Evolutionary conservation across 345 rosid genomes (phyloP), one percentile per base, ranked within the genome.

Genomic region (Trapa incisa): DNA sequence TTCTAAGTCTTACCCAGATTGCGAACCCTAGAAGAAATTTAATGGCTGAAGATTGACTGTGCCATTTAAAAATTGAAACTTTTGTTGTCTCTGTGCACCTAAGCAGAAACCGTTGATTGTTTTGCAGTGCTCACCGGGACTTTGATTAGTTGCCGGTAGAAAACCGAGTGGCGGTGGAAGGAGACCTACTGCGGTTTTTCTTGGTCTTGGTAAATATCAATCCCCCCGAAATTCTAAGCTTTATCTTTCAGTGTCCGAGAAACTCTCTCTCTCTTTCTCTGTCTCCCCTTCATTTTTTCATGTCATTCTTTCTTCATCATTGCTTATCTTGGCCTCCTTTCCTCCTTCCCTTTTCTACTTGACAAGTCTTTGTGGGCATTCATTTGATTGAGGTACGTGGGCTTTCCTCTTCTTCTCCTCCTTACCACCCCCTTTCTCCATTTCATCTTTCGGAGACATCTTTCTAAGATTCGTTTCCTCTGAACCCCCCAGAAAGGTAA

Each of bases 371-470:
- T 42, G 37, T 22, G 42, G 37, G 33, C 52, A 63, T 38, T 37
- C 67, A 22, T 48, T 47, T 39, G 52, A 65, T 22, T 67, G 61
- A 13, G 56, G 61, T 66, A 43, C 61, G 62, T 67, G 61, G 47
- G 67, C 29, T 58, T 12, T 58, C 5, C 62, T 57, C 10, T 38
- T 29, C 3, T 32, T 16, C 33, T 56, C 64, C 53, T 2, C 65
- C 42, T 37, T 17, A 38, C 39, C 33, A 11, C 47, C 62, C 70
- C 70, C 60, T 68, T 39, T 43, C 35, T 72, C 61, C 35, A 53
- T 39, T 39, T 67, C 63, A 33, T 50, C 45, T 58, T 42, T 66
- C 57, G 36, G 29, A n/a, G 47, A 11, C 16, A 37, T 43, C 53
- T 42, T 45, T 10, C 58, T 57, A 33, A 22, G 48, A 41, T 65